Evolutionary conservation across 495 filamentous ascomycete species (phyloP).

Genomic region (Neurospora tetraspora): DNA sequence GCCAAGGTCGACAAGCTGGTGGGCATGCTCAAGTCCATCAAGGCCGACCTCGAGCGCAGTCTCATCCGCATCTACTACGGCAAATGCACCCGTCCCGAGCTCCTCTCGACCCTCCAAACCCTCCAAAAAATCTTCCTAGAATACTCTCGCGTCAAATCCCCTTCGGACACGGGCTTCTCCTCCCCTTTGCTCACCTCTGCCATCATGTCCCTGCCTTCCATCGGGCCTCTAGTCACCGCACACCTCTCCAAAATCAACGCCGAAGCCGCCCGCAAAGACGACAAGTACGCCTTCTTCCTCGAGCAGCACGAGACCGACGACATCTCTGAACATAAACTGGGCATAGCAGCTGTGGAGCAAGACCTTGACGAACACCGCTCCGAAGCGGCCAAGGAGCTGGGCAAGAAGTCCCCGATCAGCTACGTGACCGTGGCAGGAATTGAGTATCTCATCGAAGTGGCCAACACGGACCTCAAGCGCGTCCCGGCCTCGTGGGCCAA

Average conservation of each 20-base stretch:
- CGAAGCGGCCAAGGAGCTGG: constrained; percentile 57
- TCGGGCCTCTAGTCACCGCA: constrained; percentile 54
- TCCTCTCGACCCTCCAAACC: constrained; percentile 75
- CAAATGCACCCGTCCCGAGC: constrained; percentile 84
- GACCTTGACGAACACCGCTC: constrained; percentile 70
- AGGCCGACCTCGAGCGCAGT: constrained; percentile 79
- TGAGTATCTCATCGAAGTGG: constrained; percentile 88
- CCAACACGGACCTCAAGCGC: constrained; percentile 66
- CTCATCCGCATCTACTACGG: constrained; percentile 95
- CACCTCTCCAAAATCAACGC: constrained; percentile 81
- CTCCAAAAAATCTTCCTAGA: constrained; percentile 70
- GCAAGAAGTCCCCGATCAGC: constrained; percentile 55
- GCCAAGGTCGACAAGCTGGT: constrained; percentile 62
- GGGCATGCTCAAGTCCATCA: constrained; percentile 57
- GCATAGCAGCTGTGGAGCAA: constrained; percentile 82
- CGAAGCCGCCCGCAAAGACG: constrained; percentile 72
- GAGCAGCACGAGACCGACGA: constrained; percentile 77
- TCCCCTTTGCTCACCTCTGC: constrained; percentile 63
- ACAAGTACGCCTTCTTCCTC: constrained; percentile 91
- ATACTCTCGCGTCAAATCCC: constrained; percentile 53
- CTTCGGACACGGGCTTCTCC: constrained; percentile 62
- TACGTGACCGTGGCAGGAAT: constrained; percentile 82
- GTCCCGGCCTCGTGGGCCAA: constrained; percentile 93
- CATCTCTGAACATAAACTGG: constrained; percentile 79
- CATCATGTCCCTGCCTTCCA: constrained; percentile 66